phyloP scores from a whole-genome alignment of 768 basidiomycete genomes.

The Boletus tylopilopsis region DNA sequence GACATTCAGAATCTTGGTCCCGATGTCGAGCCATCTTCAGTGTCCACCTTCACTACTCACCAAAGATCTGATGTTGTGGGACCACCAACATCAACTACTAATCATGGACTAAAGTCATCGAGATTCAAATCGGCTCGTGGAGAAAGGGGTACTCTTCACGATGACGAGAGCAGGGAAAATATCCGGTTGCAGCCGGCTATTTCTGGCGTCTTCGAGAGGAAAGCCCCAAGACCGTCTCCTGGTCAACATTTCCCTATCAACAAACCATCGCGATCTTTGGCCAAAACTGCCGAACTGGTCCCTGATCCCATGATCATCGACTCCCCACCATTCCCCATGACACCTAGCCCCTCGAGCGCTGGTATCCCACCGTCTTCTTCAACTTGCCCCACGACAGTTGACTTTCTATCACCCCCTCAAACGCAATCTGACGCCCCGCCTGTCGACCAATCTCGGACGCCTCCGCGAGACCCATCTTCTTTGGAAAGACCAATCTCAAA shows the following conservation, averaged over 20 bases:
- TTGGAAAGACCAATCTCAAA: constrained; percentile 25
- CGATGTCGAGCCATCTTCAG: constrained; percentile 25
- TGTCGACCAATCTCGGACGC: neutral
- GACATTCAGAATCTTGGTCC: constrained; percentile 54
- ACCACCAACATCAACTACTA: neutral
- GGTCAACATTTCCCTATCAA: constrained; percentile 15
- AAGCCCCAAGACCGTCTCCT: constrained; percentile 5
- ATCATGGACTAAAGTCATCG: constrained; percentile 37
- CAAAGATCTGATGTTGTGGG: neutral
- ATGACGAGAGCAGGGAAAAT: constrained; percentile 29
- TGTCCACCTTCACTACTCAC: neutral
- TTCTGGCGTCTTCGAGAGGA: constrained; percentile 26
- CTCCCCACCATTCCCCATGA: constrained; percentile 18
- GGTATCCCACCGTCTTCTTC: constrained; percentile 2
- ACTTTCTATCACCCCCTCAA: constrained; percentile 17
- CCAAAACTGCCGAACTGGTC: neutral
- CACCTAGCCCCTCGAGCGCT: neutral
- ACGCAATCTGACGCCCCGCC: constrained; percentile 17
- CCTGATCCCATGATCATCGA: constrained; percentile 15
- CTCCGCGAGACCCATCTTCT: neutral
- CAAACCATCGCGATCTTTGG: constrained; percentile 8
- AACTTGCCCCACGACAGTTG: constrained; percentile 6
- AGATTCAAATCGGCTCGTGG: constrained; percentile 41
- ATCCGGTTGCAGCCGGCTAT: constrained; percentile 33
- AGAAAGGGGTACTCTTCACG: constrained; percentile 13